Evolutionary conservation across 1,284 basidiomycete genomes (phyloP).

Genomic region (Tremellales sp.): DNA sequence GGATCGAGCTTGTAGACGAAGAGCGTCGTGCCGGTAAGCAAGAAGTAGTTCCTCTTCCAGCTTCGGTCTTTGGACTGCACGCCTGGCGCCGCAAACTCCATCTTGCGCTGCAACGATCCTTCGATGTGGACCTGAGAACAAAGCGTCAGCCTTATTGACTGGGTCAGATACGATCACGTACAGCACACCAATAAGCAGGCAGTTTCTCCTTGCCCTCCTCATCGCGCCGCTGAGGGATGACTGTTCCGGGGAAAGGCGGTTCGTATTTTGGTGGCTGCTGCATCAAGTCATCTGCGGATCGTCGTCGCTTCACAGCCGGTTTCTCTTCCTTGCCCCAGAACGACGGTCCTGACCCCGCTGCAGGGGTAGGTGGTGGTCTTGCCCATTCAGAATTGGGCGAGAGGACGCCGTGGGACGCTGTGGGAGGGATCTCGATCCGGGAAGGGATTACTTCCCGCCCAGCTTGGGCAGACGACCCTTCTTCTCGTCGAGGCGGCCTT

Average conservation of each 20-base stretch:
- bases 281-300: slow-evolving; percentile 50
- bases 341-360: slow-evolving; percentile 22
- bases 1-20: slow-evolving; percentile 71
- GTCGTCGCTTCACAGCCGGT: slow-evolving; percentile 38
- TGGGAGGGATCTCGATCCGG: slow-evolving; percentile 23
- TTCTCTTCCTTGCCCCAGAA: slow-evolving; percentile 20
- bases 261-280: slow-evolving; percentile 48
- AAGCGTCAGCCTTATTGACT: background rate
- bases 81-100: slow-evolving; percentile 85
- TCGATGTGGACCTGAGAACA: slow-evolving; percentile 64
- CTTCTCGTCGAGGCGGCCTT: background rate
- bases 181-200: slow-evolving; percentile 75
- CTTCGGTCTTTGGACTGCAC: slow-evolving; percentile 83
- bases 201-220: slow-evolving; percentile 79
- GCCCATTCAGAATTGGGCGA: slow-evolving; percentile 30
- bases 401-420: slow-evolving; percentile 8
- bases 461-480: slow-evolving; percentile 5
- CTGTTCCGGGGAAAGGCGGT: slow-evolving; percentile 40
- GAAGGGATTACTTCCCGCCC: slow-evolving; percentile 18
- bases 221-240: slow-evolving; percentile 49
- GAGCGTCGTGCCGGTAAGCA: slow-evolving; percentile 87
- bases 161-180: slow-evolving; percentile 19
- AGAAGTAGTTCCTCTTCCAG: slow-evolving; percentile 85
- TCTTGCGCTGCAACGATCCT: slow-evolving; percentile 83
- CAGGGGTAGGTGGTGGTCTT: slow-evolving; percentile 42